These are phyloP conservation scores for Themeda triandra DNA, from an alignment of 176 grass and related monocot species.

Conservation along the genomic window DNA sequence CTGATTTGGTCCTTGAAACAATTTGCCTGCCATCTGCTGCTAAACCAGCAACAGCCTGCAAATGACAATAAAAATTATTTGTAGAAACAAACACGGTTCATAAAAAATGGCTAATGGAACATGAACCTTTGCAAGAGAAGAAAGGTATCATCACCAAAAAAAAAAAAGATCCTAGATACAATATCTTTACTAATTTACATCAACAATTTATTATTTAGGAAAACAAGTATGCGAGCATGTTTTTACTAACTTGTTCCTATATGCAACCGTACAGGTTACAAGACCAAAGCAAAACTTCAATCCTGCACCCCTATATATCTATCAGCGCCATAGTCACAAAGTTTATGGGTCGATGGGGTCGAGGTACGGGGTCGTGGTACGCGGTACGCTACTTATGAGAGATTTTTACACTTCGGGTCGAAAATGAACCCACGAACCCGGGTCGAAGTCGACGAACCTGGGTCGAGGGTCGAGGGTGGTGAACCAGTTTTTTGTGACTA, in stretches of 20 bases:
- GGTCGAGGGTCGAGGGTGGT: too few species aligned
- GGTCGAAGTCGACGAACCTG: too few species aligned
- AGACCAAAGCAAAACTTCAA: neutral
- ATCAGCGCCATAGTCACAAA: neutral
- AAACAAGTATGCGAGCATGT: neutral
- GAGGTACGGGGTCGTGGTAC: too few species aligned
- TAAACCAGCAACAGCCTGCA: slow-evolving; percentile 61
- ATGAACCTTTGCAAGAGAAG: neutral
- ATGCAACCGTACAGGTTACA: neutral
- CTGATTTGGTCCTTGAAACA: slow-evolving; percentile 56
- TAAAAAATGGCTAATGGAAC: neutral
- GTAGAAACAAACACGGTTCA: neutral
- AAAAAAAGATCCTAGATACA: neutral
- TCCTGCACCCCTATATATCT: neutral
- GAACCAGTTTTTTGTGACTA: too few species aligned
- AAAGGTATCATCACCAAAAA: neutral
- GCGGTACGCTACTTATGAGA: too few species aligned
- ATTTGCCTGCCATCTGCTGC: slow-evolving; percentile 78
- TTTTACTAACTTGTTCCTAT: neutral
- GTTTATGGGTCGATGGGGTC: too few species aligned
- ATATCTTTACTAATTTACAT: neutral
- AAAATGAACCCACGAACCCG: too few species aligned
- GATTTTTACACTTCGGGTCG: too few species aligned
- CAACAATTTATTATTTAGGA: neutral
- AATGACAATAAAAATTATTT: neutral